A percentile compares a stretch with the other conserved stretches of the same genome.
Evolutionary conservation across 2,329 filamentous ascomycete species (phyloP).

Genomic region (Alternaria solani): DNA sequence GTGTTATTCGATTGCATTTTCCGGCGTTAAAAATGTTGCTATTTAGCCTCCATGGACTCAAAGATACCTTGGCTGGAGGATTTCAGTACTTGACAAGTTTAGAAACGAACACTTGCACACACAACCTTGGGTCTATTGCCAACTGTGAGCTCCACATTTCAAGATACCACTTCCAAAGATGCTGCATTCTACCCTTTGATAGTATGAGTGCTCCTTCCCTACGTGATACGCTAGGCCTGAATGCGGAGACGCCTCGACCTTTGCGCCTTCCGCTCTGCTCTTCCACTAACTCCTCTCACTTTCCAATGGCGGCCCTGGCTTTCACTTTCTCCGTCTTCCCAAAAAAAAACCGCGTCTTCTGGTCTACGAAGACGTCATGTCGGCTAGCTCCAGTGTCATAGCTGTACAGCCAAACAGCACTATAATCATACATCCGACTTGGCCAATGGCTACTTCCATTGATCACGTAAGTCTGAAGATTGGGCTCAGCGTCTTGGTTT

Average conservation of each 20-base stretch:
- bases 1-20: constrained; percentile 36
- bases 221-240: not conserved
- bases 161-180: not conserved
- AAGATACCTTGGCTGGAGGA: constrained; percentile 38
- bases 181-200: not conserved
- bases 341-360: too few species aligned
- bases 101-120: not conserved
- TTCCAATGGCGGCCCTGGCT: too few species aligned
- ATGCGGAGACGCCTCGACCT: not conserved
- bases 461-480: not conserved
- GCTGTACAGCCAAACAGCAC: too few species aligned
- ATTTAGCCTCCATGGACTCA: constrained; percentile 21
- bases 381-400: too few species aligned
- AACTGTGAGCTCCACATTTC: not conserved
- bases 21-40: constrained; percentile 33
- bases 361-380: too few species aligned
- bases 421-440: too few species aligned
- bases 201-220: not conserved
- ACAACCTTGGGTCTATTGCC: not conserved
- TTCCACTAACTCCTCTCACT: too few species aligned
- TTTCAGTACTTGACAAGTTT: not conserved
- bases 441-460: too few species aligned
- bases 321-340: too few species aligned
- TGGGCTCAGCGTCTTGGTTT: not conserved
- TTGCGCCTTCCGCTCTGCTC: too few species aligned